Conservation (phyloP, 1,284 basidiomycete genomes). For the Apiotrichum veenhuisii region DNA sequence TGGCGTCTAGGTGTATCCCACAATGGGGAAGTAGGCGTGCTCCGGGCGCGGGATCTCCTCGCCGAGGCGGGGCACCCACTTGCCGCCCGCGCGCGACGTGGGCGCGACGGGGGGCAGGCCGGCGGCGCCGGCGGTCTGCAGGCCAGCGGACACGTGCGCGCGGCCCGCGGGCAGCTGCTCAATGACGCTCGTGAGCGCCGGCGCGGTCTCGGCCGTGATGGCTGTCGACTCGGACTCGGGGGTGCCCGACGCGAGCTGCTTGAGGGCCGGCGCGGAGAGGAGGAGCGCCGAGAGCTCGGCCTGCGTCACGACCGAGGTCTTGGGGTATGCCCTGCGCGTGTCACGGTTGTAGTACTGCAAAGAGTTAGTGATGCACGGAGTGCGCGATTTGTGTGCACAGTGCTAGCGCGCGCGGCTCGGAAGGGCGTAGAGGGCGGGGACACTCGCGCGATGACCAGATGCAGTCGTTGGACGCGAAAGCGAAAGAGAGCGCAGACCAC, state of each 20-base stretch:
- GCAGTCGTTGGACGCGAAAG: no score
- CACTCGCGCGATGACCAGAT: no score
- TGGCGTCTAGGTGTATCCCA: conserved; percentile 63
- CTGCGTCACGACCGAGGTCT: conserved; percentile 78
- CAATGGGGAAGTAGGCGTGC: conserved; percentile 78
- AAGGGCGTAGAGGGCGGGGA: no score
- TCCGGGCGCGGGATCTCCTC: conserved; percentile 72
- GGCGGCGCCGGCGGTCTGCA: conserved; percentile 56
- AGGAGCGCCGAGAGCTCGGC: conserved; percentile 73
- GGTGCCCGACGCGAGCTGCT: conserved; percentile 66
- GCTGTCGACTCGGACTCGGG: conserved; percentile 53
- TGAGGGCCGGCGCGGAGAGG: conserved; percentile 73
- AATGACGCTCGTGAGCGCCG: conserved; percentile 57
- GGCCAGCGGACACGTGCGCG: conserved; percentile 59
- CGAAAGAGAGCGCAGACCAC: no score
- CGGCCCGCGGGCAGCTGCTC: conserved; percentile 60
- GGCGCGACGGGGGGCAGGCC: conserved; percentile 65
- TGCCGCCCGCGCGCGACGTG: conserved; percentile 54
- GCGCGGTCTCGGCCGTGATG: conserved; percentile 50
- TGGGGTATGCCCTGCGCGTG: conserved; percentile 76
- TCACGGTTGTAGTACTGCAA: conserved; percentile 88
- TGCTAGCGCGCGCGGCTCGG: no score
- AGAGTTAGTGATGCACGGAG: no score
- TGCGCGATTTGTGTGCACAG: no score
- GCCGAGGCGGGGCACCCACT: conserved; percentile 67